A percentile compares a stretch with the other conserved stretches of the same genome.
Evolutionary conservation across 2,329 filamentous ascomycete species (phyloP).

Genomic region (Cladosporium phlei): DNA sequence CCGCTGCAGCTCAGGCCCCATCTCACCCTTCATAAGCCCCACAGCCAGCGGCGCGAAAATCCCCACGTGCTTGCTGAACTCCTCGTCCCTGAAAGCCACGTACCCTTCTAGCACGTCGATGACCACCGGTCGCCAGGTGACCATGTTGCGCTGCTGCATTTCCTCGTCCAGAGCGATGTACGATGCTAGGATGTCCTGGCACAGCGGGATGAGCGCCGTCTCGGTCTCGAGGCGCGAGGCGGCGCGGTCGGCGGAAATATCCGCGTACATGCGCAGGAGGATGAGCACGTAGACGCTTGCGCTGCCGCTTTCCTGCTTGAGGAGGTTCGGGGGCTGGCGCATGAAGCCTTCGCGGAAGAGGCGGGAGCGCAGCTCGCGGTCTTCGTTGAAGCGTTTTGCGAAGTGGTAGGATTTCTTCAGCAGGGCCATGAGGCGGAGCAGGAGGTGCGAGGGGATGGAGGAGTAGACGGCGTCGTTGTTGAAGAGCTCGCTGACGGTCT

Average conservation of each 20-base stretch:
- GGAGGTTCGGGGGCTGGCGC: slow-evolving; percentile 95
- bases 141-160: slow-evolving; percentile 92
- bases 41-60: slow-evolving; percentile 84
- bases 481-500: slow-evolving; percentile 97
- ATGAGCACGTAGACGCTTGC: slow-evolving; percentile 95
- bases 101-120: slow-evolving; percentile 96
- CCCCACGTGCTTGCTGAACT: slow-evolving; percentile 73
- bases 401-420: slow-evolving; percentile 97
- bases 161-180: slow-evolving; percentile 90
- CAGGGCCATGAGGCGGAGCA: slow-evolving; percentile 86
- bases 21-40: slow-evolving; percentile 75
- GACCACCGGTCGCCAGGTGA: slow-evolving; percentile 94
- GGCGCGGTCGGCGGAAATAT: slow-evolving; percentile 75
- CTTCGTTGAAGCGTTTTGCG: slow-evolving; percentile 93
- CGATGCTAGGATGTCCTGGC: slow-evolving; percentile 83
- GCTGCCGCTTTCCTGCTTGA: slow-evolving; percentile 92
- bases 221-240: slow-evolving; percentile 80
- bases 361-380: slow-evolving; percentile 90
- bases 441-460: slow-evolving; percentile 83
- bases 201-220: slow-evolving; percentile 85
- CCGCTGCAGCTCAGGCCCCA: slow-evolving; percentile 71
- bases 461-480: slow-evolving; percentile 93
- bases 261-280: slow-evolving; percentile 93
- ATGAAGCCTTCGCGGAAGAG: slow-evolving; percentile 98
- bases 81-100: slow-evolving; percentile 70